phyloP scores from a whole-genome alignment of 1,284 basidiomycete genomes.

The Ustilago crameri region DNA sequence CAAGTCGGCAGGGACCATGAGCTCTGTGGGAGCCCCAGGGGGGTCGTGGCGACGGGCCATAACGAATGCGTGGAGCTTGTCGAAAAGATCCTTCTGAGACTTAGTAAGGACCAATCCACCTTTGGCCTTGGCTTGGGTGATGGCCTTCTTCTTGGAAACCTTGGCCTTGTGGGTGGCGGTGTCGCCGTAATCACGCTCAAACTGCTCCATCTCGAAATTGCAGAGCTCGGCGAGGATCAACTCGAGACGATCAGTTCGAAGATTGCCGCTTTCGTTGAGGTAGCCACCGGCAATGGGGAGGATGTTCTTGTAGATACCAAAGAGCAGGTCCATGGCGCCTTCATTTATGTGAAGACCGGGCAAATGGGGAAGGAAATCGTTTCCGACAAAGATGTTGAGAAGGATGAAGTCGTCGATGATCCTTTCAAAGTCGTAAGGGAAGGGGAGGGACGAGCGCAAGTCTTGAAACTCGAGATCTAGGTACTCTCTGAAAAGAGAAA shows the following conservation, averaged over 20 bases:
- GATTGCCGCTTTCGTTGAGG: conserved; percentile 87
- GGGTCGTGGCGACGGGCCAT: conserved; percentile 81
- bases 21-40: conserved; percentile 45
- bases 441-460: conserved; percentile 69
- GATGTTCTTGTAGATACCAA: conserved; percentile 93
- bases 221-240: conserved; percentile 88
- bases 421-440: conserved; percentile 84
- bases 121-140: conserved; percentile 81
- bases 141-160: conserved; percentile 73
- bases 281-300: conserved; percentile 89
- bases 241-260: conserved; percentile 84
- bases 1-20: conserved; percentile 48
- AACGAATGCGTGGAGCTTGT: conserved; percentile 78
- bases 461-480: conserved; percentile 89
- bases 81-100: conserved; percentile 36
- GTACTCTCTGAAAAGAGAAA: conserved; percentile 95
- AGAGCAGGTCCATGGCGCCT: conserved; percentile 90
- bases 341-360: conserved; percentile 98
- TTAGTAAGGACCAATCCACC: conserved; percentile 46
- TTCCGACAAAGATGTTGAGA: conserved; percentile 94
- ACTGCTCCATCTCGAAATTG: conserved; percentile 85
- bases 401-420: conserved; percentile 98
- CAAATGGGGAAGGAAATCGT: conserved; percentile 95
- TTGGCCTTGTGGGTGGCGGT: conserved; percentile 71
- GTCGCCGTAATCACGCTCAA: conserved; percentile 89